Evolutionary conservation across 805 yeast genomes (phyloP).

Genomic region (Scheffersomyces amazonensis): DNA sequence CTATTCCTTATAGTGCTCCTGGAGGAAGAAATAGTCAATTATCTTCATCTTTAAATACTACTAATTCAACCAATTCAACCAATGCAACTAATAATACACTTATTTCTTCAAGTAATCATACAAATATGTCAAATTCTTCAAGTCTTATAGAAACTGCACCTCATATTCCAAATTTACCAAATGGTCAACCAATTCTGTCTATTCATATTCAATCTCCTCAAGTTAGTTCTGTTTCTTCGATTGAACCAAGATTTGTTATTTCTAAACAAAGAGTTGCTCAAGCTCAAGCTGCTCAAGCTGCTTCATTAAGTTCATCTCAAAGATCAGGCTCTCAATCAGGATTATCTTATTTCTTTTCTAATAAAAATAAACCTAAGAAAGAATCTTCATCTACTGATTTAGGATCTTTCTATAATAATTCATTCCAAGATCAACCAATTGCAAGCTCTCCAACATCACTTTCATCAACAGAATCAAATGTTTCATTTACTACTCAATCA

Average conservation of each 20-base stretch:
- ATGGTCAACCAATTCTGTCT: constrained; percentile 58
- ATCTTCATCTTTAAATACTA: constrained; percentile 5
- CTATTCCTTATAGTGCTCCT: constrained; percentile 72
- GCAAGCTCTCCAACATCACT: constrained; percentile 31
- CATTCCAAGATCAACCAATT: constrained; percentile 25
- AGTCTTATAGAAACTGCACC: constrained; percentile 5
- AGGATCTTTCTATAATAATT: constrained; percentile 39
- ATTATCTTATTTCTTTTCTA: constrained; percentile 47
- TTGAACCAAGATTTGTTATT: constrained; percentile 85
- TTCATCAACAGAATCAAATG: constrained; percentile 35
- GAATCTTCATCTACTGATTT: constrained; percentile 39
- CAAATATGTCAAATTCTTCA: constrained; percentile 4
- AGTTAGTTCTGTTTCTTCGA: constrained; percentile 49
- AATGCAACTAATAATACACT: constrained; percentile 26
- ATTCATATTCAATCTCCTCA: constrained; percentile 71
- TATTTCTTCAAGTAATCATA: constrained; percentile 1
- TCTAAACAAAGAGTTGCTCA: constrained; percentile 71
- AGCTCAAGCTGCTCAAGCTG: constrained; percentile 45
- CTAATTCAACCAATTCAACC: constrained; percentile 30
- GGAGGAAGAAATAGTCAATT: constrained; percentile 47
- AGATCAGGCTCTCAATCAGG: constrained; percentile 45
- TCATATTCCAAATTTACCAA: constrained; percentile 49
- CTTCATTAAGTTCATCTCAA: constrained; percentile 31
- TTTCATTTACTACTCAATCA: constrained; percentile 34
- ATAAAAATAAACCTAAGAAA: constrained; percentile 31